Base-by-base conservation (phyloP, 1,284 basidiomycete species). In the Lentinula novae-zelandiae region DNA sequence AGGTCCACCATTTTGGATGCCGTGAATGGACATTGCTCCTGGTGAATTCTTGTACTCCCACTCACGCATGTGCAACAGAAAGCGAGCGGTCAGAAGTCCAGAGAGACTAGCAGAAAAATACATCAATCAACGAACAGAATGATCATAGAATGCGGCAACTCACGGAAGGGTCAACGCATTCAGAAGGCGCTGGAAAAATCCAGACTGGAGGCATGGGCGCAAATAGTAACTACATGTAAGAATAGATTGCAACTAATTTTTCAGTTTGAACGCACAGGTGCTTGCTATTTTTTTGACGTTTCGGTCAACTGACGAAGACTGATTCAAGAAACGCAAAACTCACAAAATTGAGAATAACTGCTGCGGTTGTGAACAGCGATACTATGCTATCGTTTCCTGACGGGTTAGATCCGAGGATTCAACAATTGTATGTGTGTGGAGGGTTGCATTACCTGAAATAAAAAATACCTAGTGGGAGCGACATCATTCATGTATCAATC, bases 81-180 rank as follows among this genome's bases (percentile, higher is more conserved):
- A 72, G 36, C 73, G 70, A 10, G 72, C 72, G 6, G 72, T 71
- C 52, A 74, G 68, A 6, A 65, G 61, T 9, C 69, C 75, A 9
- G 78, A 78, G 22, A 75, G 55, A 3, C 71, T 73, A 48, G 17
- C 9, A 20, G 9, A 20, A 46, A 17, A 53, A 52, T 40, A 4
- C 3, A 38, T 38, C 31, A 42, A n/a, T 48, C 49, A 22, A 27
- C 13, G n/a, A 4, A 46, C 17, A 46, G 7, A 9, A 20, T 20
- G 17, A 27, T 20, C 17, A 8, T 46, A 15, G 27, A 27, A 27
- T 27, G 27, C 27, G 27, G 20, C 17, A 42, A 46, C 69, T 64
- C 27, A 71, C 73, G 72, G 71, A 15, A 75, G 66, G 8, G 69
- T 68, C 44, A 70, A 63, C 6, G 73, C 70, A 62, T 71, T 73